Percentiles rank a stretch among this genome's conserved stretches.
These are phyloP conservation scores for Pseudopyrenochaeta lycopersici DNA, from an alignment of 2,329 filamentous ascomycete species.

Conservation along the genomic window DNA sequence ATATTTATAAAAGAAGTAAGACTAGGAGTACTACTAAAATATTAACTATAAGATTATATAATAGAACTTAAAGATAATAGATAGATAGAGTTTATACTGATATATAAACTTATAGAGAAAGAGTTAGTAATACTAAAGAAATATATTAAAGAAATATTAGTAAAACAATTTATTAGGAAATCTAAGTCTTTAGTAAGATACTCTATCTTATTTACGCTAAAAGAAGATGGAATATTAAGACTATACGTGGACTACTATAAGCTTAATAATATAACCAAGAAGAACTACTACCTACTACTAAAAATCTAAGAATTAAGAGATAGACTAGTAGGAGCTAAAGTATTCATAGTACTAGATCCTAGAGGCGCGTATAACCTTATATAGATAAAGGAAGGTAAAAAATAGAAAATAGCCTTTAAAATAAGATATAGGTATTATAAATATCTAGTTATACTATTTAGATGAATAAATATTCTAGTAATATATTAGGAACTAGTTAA, in stretches of 20 bases:
- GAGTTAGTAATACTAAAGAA: not conserved
- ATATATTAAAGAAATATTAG: constrained; percentile 4
- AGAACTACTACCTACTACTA: no score
- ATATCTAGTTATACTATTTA: constrained; percentile 8
- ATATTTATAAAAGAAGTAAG: constrained; percentile 1
- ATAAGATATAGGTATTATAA: constrained; percentile 12
- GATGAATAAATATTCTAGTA: constrained; percentile 2
- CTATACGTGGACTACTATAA: constrained; percentile 7
- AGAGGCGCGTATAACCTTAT: constrained; percentile 14
- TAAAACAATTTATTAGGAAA: constrained; percentile 4
- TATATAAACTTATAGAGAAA: constrained; percentile 3
- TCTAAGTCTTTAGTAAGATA: not conserved
- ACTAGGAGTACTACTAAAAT: not conserved
- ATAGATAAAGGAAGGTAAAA: no score
- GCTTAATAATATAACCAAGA: constrained; percentile 11
- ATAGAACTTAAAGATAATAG: constrained; percentile 1
- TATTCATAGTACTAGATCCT: constrained; percentile 13
- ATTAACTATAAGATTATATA: constrained; percentile 5
- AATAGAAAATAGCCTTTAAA: constrained; percentile 14
- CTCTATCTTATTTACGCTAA: constrained; percentile 9
- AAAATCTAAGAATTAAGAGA: constrained; percentile 12
- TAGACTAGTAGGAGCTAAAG: constrained; percentile 4
- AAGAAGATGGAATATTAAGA: constrained; percentile 3
- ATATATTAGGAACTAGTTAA: constrained; percentile 11
- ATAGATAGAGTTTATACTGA: not conserved